Conservation (phyloP, 441 rosid genomes). For the Gossypium davidsonii region DNA sequence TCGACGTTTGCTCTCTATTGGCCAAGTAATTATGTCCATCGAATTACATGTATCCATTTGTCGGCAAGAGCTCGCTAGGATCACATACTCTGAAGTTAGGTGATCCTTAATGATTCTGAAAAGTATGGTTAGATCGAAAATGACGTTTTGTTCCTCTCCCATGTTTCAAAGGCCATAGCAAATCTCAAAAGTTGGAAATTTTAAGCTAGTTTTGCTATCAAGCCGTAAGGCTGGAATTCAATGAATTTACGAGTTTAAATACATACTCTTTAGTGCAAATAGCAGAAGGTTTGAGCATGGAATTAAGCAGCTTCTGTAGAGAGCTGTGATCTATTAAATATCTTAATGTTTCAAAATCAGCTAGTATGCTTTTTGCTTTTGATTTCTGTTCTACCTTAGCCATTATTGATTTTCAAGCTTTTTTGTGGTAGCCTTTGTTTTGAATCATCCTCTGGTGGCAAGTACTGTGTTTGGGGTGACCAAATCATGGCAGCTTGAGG, state of each 20-base stretch:
- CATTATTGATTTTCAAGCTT: not conserved
- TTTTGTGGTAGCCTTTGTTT: conserved; percentile 38
- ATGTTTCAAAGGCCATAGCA: not conserved
- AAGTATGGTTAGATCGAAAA: not conserved
- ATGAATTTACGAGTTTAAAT: not conserved
- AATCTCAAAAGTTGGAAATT: not conserved
- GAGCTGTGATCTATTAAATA: not conserved
- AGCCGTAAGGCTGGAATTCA: not conserved
- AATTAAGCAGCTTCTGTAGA: not conserved
- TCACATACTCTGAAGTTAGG: not conserved
- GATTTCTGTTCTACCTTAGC: not conserved
- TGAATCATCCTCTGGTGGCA: conserved; percentile 51
- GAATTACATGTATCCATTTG: not conserved
- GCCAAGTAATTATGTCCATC: not conserved
- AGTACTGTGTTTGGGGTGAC: conserved; percentile 53
- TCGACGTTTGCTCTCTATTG: not conserved
- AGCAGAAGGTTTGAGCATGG: not conserved
- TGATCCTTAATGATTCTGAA: not conserved
- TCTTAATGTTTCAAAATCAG: not conserved
- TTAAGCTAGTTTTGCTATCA: not conserved
- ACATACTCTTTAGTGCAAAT: not conserved
- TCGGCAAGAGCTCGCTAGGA: not conserved
- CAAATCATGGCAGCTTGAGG: conserved; percentile 45
- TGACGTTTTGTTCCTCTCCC: not conserved
- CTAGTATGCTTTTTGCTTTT: not conserved